These are phyloP conservation scores for Marchantia paleacea DNA, from an alignment of 225 moss, liverwort and hornwort species.

Conservation along the genomic window DNA sequence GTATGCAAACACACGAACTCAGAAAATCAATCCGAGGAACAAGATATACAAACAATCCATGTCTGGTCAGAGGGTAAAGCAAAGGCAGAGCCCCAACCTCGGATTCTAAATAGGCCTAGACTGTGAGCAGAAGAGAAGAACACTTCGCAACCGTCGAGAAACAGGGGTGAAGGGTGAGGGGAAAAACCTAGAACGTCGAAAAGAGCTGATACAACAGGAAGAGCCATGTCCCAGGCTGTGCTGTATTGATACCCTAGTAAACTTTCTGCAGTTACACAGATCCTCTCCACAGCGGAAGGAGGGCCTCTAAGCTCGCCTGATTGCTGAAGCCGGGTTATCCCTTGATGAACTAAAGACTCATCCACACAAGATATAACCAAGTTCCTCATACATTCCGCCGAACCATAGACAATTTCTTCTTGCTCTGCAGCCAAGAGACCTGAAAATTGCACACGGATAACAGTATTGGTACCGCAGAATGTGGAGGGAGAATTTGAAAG, in stretches of 20 bases:
- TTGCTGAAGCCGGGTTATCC: slow-evolving; percentile 50
- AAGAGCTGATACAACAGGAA: slow-evolving; percentile 81
- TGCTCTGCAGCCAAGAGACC: slow-evolving; percentile 80
- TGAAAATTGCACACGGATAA: neutral
- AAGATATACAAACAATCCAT: neutral
- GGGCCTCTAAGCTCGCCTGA: slow-evolving; percentile 52
- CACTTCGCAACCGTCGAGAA: too few species aligned
- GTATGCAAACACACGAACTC: neutral
- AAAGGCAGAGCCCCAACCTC: neutral
- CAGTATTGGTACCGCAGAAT: neutral
- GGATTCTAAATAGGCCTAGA: neutral
- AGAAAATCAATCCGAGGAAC: too few species aligned
- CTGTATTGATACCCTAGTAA: slow-evolving; percentile 93
- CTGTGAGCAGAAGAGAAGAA: neutral
- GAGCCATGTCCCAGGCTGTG: slow-evolving; percentile 97
- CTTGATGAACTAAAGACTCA: slow-evolving; percentile 70
- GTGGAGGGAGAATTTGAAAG: too few species aligned
- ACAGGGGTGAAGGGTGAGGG: too few species aligned
- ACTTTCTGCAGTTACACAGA: slow-evolving; percentile 85
- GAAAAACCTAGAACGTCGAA: slow-evolving; percentile 65
- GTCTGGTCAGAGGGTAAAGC: neutral
- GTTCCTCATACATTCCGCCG: slow-evolving; percentile 75
- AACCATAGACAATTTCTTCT: slow-evolving; percentile 83
- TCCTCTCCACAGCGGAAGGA: slow-evolving; percentile 69
- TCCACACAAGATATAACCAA: slow-evolving; percentile 71